Evolutionary conservation across 2,329 filamentous ascomycete species (phyloP).

Genomic region (Xylaria sp.): DNA sequence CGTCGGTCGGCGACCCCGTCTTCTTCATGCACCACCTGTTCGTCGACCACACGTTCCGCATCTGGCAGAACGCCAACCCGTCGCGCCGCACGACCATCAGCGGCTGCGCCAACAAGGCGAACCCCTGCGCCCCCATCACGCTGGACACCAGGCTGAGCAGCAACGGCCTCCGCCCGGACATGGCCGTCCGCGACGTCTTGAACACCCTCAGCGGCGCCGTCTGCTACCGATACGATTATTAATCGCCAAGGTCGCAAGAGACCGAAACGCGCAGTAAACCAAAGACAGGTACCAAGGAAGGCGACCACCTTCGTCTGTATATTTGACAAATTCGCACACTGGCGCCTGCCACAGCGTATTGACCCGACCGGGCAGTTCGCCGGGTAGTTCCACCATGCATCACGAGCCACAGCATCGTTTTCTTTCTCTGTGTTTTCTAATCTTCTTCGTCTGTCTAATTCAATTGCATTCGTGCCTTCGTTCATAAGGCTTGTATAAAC

Average conservation of each 20-base stretch:
- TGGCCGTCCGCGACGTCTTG: slow-evolving; percentile 35
- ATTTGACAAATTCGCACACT: neutral
- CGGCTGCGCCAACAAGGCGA: slow-evolving; percentile 36
- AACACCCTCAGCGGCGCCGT: slow-evolving; percentile 39
- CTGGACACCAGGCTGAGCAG: slow-evolving; percentile 37
- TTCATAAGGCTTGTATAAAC: slow-evolving; percentile 1
- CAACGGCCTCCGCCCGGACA: slow-evolving; percentile 36
- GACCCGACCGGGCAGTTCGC: neutral
- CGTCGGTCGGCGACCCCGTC: slow-evolving; percentile 43
- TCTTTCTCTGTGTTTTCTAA: neutral
- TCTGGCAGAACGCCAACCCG: slow-evolving; percentile 42
- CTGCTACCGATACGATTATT: slow-evolving; percentile 44
- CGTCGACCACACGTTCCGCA: slow-evolving; percentile 43
- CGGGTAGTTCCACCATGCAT: no score
- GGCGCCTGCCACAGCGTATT: neutral
- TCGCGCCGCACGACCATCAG: slow-evolving; percentile 38
- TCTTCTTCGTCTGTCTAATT: neutral
- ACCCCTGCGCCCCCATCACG: slow-evolving; percentile 39
- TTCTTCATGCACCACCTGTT: slow-evolving; percentile 46
- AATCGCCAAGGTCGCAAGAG: neutral
- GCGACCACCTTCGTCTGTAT: slow-evolving; percentile 6
- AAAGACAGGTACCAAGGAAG: neutral
- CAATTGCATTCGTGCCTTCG: neutral
- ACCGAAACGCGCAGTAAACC: neutral
- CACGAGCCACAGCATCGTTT: slow-evolving; percentile 1